phyloP scores from a whole-genome alignment of 345 rosid species.

The Cardamine chenopodiifolia region DNA sequence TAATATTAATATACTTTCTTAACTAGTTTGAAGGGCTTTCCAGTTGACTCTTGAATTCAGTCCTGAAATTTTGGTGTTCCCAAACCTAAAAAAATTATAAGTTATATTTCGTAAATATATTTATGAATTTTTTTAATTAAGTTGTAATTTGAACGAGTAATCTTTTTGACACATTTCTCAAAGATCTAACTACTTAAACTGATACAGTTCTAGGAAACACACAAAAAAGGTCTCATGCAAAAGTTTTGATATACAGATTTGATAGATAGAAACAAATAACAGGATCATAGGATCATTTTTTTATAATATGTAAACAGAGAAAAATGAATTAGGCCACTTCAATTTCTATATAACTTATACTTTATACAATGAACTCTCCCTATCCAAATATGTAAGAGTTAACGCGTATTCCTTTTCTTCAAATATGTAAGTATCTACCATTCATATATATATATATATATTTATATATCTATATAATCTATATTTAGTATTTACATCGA shows the following conservation, averaged over 20 bases:
- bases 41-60: background rate
- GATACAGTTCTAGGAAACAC: background rate
- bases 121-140: background rate
- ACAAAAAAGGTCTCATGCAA: background rate
- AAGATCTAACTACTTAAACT: background rate
- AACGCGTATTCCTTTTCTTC: background rate
- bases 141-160: background rate
- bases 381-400: background rate
- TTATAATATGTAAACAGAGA: background rate
- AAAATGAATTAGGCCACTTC: background rate
- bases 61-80: background rate
- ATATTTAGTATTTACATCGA: background rate
- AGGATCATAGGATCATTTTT: background rate
- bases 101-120: background rate
- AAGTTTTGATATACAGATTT: background rate
- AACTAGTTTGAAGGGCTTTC: background rate
- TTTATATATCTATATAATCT: too few species aligned
- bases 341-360: background rate
- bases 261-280: background rate
- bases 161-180: background rate
- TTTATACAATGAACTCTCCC: background rate
- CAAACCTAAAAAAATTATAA: background rate
- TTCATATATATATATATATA: background rate
- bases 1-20: background rate
- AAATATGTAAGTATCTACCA: background rate